A percentile compares a stretch with the other conserved stretches of the same genome.
These are phyloP conservation scores for Aureobasidium lini DNA, from an alignment of 2,329 filamentous ascomycete genomes.

Conservation along the genomic window DNA sequence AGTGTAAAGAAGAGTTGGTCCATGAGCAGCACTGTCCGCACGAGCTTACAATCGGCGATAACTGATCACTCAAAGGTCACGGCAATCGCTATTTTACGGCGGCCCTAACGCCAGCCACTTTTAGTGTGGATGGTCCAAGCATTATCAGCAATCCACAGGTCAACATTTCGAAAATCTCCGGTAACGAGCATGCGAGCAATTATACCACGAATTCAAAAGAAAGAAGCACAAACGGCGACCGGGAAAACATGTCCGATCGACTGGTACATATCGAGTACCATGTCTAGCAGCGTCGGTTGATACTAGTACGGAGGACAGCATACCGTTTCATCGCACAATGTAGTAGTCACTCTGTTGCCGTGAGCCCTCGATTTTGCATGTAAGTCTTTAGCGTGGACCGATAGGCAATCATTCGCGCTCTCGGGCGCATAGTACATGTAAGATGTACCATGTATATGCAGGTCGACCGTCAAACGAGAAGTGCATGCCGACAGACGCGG, in stretches of 20 bases:
- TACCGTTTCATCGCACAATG: neutral
- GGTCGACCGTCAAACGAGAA: constrained; percentile 2
- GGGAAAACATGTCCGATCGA: too few species aligned
- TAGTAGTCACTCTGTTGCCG: neutral
- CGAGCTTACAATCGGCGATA: constrained; percentile 12
- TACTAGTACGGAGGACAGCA: neutral
- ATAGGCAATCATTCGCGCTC: constrained; percentile 7
- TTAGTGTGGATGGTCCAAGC: constrained; percentile 9
- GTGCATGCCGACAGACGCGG: constrained; percentile 3
- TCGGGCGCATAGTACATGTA: constrained; percentile 1
- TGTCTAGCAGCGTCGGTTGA: too few species aligned
- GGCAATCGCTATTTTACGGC: constrained; percentile 5
- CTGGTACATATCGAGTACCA: too few species aligned
- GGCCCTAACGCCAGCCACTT: constrained; percentile 10
- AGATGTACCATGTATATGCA: neutral
- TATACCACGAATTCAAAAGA: neutral
- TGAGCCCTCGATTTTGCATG: neutral
- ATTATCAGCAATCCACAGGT: constrained; percentile 1
- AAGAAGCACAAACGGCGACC: neutral
- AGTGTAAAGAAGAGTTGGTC: constrained; percentile 7
- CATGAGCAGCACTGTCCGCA: constrained; percentile 1
- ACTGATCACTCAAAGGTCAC: neutral
- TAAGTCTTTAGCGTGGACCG: neutral
- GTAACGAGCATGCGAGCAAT: neutral
- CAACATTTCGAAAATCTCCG: neutral